Evolutionary conservation across 108 stramenopile species (phyloP).

Genomic region (Skeletonema marinoi): DNA sequence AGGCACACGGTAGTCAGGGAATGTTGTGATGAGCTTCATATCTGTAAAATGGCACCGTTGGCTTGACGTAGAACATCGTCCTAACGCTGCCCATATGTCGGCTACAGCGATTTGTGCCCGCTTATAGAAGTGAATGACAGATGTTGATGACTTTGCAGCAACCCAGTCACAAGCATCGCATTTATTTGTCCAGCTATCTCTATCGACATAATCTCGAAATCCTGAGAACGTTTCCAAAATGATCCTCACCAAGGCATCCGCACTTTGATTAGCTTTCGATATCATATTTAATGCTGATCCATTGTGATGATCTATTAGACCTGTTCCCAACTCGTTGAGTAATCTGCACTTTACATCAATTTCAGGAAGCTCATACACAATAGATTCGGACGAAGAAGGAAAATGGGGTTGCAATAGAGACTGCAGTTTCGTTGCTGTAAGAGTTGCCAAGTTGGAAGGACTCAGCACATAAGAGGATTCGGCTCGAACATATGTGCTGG

Average conservation of each 20-base stretch:
- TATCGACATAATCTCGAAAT: slow-evolving; percentile 74
- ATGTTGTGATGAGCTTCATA: slow-evolving; percentile 76
- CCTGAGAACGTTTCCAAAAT: slow-evolving; percentile 77
- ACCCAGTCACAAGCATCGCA: slow-evolving; percentile 22
- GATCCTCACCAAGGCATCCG: slow-evolving; percentile 60
- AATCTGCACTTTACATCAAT: slow-evolving; percentile 61
- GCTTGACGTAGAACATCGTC: slow-evolving; percentile 14
- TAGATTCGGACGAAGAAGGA: slow-evolving; percentile 5
- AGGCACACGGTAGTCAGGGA: slow-evolving; percentile 94
- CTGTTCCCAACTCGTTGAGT: slow-evolving; percentile 77
- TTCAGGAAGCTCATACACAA: slow-evolving; percentile 54
- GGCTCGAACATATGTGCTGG: slow-evolving; percentile 3
- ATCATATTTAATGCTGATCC: slow-evolving; percentile 71
- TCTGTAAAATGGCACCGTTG: slow-evolving; percentile 49
- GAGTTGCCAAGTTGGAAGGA: slow-evolving; percentile 54
- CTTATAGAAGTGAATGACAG: slow-evolving; percentile 80
- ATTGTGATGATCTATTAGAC: slow-evolving; percentile 50
- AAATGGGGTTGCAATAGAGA: slow-evolving; percentile 49
- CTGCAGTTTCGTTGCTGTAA: slow-evolving; percentile 55
- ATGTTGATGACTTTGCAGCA: slow-evolving; percentile 14
- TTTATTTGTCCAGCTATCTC: background rate
- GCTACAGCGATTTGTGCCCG: slow-evolving; percentile 92
- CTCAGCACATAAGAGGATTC: slow-evolving; percentile 58
- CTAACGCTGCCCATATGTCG: slow-evolving; percentile 84
- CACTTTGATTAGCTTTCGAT: slow-evolving; percentile 52